These are phyloP conservation scores for Backusella macrospora DNA, from an alignment of 192 early-diverging fungal species.

Conservation along the genomic window DNA sequence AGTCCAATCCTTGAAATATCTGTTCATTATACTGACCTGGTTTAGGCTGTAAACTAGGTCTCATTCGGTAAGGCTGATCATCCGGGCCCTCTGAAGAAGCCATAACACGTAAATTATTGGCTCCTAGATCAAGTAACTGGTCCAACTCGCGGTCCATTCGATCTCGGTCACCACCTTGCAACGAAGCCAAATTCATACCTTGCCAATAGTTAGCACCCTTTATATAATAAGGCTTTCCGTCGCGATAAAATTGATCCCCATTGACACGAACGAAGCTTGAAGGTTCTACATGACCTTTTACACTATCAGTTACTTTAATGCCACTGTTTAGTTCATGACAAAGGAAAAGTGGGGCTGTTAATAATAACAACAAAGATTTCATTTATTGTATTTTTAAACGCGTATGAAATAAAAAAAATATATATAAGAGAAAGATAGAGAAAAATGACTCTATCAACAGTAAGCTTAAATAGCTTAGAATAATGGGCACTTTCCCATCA, in stretches of 20 bases:
- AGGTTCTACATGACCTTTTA: neutral
- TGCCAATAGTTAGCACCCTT: slow-evolving; percentile 75
- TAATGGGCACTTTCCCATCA: too few species aligned
- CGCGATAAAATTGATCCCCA: slow-evolving; percentile 41
- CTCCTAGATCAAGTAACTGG: slow-evolving; percentile 43
- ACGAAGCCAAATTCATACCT: slow-evolving; percentile 68
- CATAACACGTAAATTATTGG: slow-evolving; percentile 68
- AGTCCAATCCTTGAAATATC: slow-evolving; percentile 67
- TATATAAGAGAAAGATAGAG: neutral
- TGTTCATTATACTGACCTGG: slow-evolving; percentile 58
- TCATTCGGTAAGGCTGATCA: slow-evolving; percentile 57
- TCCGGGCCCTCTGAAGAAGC: slow-evolving; percentile 64
- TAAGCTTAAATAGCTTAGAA: too few species aligned
- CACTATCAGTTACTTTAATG: neutral
- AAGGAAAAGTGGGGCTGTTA: neutral
- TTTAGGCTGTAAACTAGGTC: slow-evolving; percentile 56
- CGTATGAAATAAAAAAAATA: neutral
- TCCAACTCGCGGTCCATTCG: slow-evolving; percentile 59
- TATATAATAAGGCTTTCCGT: slow-evolving; percentile 42
- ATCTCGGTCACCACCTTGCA: slow-evolving; percentile 49
- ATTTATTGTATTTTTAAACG: neutral
- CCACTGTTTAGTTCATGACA: neutral
- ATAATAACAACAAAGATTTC: neutral
- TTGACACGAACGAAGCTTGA: slow-evolving; percentile 46
- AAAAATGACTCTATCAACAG: neutral